These are phyloP conservation scores for Penicillium oxalicum DNA, from an alignment of 2,329 filamentous ascomycete species.

Conservation along the genomic window DNA sequence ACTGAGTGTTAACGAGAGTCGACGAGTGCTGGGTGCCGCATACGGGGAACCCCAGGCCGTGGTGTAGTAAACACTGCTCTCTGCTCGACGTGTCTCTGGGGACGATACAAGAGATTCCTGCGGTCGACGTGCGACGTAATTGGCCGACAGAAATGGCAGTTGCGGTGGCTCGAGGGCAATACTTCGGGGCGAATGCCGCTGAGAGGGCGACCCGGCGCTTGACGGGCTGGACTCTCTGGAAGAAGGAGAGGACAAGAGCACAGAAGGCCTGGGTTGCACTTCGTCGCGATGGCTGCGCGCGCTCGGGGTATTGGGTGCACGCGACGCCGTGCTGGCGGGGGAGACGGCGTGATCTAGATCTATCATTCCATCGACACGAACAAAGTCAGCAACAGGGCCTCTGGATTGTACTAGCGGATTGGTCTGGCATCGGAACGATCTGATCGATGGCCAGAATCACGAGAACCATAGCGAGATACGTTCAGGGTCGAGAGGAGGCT, in stretches of 20 bases:
- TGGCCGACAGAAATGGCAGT: constrained; percentile 29
- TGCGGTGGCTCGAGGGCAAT: constrained; percentile 26
- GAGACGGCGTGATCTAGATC: constrained; percentile 35
- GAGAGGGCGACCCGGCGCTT: constrained; percentile 31
- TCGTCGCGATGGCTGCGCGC: constrained; percentile 25
- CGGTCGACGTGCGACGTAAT: constrained; percentile 19
- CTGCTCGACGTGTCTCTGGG: constrained; percentile 38
- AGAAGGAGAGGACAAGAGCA: constrained; percentile 30
- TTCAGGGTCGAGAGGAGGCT: constrained; percentile 1
- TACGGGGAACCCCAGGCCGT: constrained; percentile 93
- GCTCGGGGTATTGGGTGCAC: constrained; percentile 26
- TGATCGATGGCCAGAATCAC: constrained; percentile 2
- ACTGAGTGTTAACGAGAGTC: constrained; percentile 35
- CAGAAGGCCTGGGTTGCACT: constrained; percentile 26
- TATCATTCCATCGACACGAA: constrained; percentile 17
- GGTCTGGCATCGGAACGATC: constrained; percentile 4
- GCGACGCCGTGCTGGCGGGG: constrained; percentile 35
- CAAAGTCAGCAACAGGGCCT: constrained; percentile 1
- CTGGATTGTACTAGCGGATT: background rate
- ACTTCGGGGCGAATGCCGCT: constrained; percentile 23
- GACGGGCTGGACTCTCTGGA: constrained; percentile 35
- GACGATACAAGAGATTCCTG: constrained; percentile 37
- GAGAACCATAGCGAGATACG: constrained; percentile 15
- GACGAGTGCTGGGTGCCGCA: constrained; percentile 53
- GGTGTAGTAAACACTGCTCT: constrained; percentile 56